phyloP scores from a whole-genome alignment of 441 rosid species.

The Arabidopsis lyrata region DNA sequence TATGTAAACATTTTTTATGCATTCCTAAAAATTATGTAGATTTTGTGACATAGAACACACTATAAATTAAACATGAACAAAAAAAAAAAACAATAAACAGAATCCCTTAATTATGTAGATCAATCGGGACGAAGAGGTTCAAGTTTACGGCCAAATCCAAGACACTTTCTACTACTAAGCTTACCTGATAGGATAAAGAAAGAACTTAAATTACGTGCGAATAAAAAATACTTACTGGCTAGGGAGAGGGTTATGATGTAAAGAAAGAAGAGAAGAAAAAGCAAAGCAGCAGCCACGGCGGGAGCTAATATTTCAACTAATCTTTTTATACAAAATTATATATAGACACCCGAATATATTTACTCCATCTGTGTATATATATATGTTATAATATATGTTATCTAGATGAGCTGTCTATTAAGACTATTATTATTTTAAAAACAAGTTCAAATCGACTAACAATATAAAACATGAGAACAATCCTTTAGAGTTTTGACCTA shows the following conservation, averaged over 20 bases:
- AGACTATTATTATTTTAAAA: not conserved
- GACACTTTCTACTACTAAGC: not conserved
- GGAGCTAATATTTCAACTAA: not conserved
- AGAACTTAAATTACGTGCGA: not conserved
- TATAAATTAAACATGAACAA: not conserved
- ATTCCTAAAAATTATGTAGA: not conserved
- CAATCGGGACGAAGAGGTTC: not conserved
- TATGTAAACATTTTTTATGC: not conserved
- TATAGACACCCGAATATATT: not conserved
- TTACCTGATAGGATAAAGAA: not conserved
- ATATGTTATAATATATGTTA: not conserved
- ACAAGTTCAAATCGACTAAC: not conserved
- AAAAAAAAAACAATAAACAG: not conserved
- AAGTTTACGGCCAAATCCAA: not conserved
- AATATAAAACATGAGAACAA: no score
- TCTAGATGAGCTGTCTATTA: not conserved
- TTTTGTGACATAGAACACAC: not conserved
- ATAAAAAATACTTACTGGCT: conserved; percentile 18
- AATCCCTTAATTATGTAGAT: not conserved
- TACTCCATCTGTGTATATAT: not conserved
- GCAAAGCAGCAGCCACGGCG: conserved; percentile 15
- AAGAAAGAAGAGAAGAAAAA: conserved; percentile 4
- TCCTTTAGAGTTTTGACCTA: no score
- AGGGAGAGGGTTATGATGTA: conserved; percentile 6
- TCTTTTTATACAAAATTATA: not conserved